These are phyloP conservation scores for Lachancea thermotolerans DNA, from an alignment of 805 yeast species.

Conservation along the genomic window DNA sequence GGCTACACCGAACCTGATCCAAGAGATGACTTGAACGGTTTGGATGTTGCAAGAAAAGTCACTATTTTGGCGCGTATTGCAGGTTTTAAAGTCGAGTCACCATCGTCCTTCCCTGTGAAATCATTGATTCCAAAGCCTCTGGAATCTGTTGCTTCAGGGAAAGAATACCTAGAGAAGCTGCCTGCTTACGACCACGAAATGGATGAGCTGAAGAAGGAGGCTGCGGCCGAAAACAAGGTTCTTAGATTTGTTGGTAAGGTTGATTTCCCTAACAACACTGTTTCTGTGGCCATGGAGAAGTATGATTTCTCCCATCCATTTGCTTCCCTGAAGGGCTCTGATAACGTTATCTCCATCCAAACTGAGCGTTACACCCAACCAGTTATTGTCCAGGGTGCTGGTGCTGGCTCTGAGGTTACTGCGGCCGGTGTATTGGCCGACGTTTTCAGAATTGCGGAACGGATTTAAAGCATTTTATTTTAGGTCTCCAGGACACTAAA, in stretches of 20 bases:
- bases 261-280: conserved; percentile 62
- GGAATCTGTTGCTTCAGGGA: conserved; percentile 64
- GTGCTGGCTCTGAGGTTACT: conserved; percentile 74
- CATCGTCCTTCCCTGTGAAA: conserved; percentile 89
- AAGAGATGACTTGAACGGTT: conserved; percentile 95
- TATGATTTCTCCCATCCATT: conserved; percentile 89
- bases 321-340: conserved; percentile 92
- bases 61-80: conserved; percentile 92
- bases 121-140: conserved; percentile 85
- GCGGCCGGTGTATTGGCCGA: conserved; percentile 94
- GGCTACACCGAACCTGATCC: conserved; percentile 99
- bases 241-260: conserved; percentile 90
- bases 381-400: conserved; percentile 95
- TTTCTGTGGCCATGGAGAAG: conserved; percentile 81
- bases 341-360: conserved; percentile 87
- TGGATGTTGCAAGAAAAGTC: conserved; percentile 97
- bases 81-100: conserved; percentile 77
- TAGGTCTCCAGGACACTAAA: background rate
- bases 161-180: conserved; percentile 71
- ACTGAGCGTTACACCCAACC: conserved; percentile 92
- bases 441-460: conserved; percentile 83
- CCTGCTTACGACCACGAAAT: conserved; percentile 80
- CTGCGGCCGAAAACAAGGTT: conserved; percentile 78
- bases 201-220: conserved; percentile 69
- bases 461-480: conserved; percentile 37